A percentile compares a stretch with the other conserved stretches of the same genome.
These are phyloP conservation scores for Fomitopsis betulina DNA, from an alignment of 1,284 basidiomycete species.

Conservation along the genomic window DNA sequence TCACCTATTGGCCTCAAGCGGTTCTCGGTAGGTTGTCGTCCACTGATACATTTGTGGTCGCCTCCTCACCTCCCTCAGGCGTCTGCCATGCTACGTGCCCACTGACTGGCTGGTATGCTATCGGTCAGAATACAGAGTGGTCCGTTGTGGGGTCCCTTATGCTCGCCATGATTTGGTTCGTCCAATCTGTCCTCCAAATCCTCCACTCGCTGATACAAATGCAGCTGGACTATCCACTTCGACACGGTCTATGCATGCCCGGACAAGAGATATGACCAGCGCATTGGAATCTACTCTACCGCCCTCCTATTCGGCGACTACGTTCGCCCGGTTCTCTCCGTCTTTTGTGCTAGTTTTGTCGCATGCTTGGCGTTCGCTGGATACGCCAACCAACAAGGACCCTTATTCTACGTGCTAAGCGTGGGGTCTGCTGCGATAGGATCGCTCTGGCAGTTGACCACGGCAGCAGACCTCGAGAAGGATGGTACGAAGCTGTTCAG, in stretches of 20 bases:
- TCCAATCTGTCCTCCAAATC: background rate
- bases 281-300: constrained; percentile 52
- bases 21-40: constrained; percentile 36
- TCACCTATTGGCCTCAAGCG: constrained; percentile 57
- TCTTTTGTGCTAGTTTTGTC: constrained; percentile 40
- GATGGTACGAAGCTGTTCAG: background rate
- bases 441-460: constrained; percentile 40
- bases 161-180: background rate
- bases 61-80: background rate
- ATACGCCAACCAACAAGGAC: constrained; percentile 28
- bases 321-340: constrained; percentile 37
- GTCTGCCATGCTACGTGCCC: constrained; percentile 4
- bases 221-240: constrained; percentile 43
- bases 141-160: constrained; percentile 8
- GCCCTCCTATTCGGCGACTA: constrained; percentile 45
- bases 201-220: background rate
- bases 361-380: constrained; percentile 32
- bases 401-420: constrained; percentile 37
- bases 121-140: background rate
- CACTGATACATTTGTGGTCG: background rate
- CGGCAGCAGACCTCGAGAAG: constrained; percentile 7
- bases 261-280: constrained; percentile 48
- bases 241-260: constrained; percentile 62
- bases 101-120: background rate
- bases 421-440: constrained; percentile 37